A percentile compares a stretch with the other conserved stretches of the same genome.
phyloP scores from a whole-genome alignment of 2,329 filamentous ascomycete genomes.

The Daldinia sp. region DNA sequence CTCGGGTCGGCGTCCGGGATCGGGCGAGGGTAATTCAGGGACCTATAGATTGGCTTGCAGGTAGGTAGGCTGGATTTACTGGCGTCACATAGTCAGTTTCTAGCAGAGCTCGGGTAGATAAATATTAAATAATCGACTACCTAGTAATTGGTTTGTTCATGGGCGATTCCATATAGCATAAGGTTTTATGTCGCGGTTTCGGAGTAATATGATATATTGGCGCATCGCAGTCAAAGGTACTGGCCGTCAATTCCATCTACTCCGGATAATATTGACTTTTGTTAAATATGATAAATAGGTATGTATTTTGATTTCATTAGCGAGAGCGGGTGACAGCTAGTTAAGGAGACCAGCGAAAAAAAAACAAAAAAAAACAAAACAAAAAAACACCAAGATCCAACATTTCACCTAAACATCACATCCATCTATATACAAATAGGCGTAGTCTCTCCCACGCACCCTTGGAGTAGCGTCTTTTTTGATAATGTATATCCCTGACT shows the following conservation, averaged over 20 bases:
- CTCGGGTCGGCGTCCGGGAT: conserved; percentile 26
- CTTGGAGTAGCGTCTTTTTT: neutral
- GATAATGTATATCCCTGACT: neutral
- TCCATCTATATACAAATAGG: neutral
- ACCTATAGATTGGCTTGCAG: conserved; percentile 23
- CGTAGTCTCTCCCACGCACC: neutral
- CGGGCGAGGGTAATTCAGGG: neutral
- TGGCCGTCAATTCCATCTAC: neutral
- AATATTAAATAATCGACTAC: conserved; percentile 5
- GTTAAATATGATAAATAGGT: neutral
- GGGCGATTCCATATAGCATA: neutral
- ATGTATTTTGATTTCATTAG: neutral
- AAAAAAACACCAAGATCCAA: too few relatives aligned
- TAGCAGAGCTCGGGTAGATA: neutral
- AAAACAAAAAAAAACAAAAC: too few relatives aligned
- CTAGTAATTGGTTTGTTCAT: conserved; percentile 1
- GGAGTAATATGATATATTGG: neutral
- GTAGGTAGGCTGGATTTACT: conserved; percentile 11
- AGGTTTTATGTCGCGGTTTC: neutral
- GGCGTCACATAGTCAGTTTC: neutral
- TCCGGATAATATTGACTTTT: neutral
- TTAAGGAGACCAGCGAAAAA: neutral
- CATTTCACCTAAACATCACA: neutral
- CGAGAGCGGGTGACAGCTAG: neutral
- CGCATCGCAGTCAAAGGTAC: neutral